Percentiles rank a stretch among this genome's conserved stretches.
Conservation (phyloP, 139 green algal genomes). For the Chlorella sorokiniana region DNA sequence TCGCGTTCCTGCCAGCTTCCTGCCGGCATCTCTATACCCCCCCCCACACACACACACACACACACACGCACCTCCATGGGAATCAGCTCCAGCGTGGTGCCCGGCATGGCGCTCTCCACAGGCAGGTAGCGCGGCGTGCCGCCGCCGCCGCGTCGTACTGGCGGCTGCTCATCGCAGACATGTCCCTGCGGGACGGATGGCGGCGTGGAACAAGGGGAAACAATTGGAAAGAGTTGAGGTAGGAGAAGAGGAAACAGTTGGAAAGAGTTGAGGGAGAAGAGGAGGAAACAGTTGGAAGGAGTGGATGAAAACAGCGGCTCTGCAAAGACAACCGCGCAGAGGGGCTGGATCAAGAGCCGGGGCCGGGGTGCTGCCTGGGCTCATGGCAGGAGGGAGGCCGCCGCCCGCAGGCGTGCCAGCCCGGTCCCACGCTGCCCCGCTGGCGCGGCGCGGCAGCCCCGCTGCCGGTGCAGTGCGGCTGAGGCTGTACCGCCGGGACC, state of each 20-base stretch:
- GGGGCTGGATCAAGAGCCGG: no score
- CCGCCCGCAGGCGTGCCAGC: no score
- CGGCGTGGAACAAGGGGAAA: neutral
- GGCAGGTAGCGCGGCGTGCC: conserved; percentile 61
- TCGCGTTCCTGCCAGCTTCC: neutral
- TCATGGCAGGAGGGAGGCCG: no score
- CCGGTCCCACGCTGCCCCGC: no score
- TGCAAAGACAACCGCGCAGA: no score
- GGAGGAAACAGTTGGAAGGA: no score
- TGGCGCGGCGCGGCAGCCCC: no score
- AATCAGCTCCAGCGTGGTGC: conserved; percentile 92
- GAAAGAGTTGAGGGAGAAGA: no score
- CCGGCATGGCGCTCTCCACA: conserved; percentile 91
- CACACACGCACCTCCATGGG: conserved; percentile 47
- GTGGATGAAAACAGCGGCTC: no score
- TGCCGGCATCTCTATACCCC: neutral
- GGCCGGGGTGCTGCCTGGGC: no score
- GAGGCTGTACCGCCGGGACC: neutral
- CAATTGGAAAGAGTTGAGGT: neutral
- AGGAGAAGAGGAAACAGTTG: no score
- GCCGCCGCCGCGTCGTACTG: conserved; percentile 63
- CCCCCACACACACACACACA: neutral
- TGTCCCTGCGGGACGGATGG: conserved; percentile 69
- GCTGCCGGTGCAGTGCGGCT: no score
- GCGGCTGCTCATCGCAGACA: conserved; percentile 55